phyloP scores from a whole-genome alignment of 805 yeast genomes.

The Teunomyces barrocoloradensis region DNA sequence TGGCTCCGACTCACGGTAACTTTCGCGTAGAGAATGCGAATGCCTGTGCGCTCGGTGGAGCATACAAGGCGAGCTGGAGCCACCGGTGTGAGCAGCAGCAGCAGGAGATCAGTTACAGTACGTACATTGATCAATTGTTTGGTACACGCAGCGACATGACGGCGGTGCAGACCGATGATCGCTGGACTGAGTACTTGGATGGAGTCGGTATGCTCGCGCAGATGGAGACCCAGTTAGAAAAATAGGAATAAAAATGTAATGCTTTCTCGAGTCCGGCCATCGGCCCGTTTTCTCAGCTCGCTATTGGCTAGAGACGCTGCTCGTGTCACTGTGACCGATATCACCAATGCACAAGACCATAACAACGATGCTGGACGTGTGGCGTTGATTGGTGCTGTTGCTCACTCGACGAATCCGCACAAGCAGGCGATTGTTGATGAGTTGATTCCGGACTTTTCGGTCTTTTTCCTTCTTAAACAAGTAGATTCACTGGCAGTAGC shows the following conservation, averaged over 20 bases:
- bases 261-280: neutral
- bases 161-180: slow-evolving; percentile 33
- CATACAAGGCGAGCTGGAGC: slow-evolving; percentile 82
- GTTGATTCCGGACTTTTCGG: slow-evolving; percentile 12
- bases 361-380: slow-evolving; percentile 4
- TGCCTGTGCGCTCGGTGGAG: slow-evolving; percentile 93
- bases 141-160: slow-evolving; percentile 51
- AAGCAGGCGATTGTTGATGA: slow-evolving; percentile 6
- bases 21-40: slow-evolving; percentile 74
- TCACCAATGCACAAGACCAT: neutral
- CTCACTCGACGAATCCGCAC: slow-evolving; percentile 6
- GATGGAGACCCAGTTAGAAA: slow-evolving; percentile 32
- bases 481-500: slow-evolving; percentile 6
- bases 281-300: neutral
- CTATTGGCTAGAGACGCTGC: slow-evolving; percentile 7
- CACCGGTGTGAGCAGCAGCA: slow-evolving; percentile 29
- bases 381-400: slow-evolving; percentile 8
- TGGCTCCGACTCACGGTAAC: slow-evolving; percentile 66
- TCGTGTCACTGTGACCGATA: slow-evolving; percentile 5
- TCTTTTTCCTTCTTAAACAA: slow-evolving; percentile 8
- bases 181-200: slow-evolving; percentile 49
- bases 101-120: slow-evolving; percentile 44
- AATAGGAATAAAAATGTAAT: no score
- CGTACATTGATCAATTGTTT: slow-evolving; percentile 35
- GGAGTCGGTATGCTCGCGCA: slow-evolving; percentile 52